Conservation (phyloP, 495 filamentous ascomycete genomes). For the Tuber brumale region DNA sequence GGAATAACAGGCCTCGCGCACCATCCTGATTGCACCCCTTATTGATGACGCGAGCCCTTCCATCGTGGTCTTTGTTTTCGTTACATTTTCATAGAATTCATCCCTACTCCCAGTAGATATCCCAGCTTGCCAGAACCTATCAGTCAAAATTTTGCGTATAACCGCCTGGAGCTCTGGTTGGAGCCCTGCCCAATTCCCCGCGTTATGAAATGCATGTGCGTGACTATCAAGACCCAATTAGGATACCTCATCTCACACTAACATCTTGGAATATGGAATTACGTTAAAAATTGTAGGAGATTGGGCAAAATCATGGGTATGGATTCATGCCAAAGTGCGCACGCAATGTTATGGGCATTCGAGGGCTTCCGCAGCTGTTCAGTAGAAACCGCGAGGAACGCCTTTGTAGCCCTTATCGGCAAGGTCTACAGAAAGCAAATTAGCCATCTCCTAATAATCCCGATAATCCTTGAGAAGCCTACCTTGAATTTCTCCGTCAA, state of each 20-base stretch:
- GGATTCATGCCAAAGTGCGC: conserved; percentile 71
- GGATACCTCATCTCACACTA: conserved; percentile 9
- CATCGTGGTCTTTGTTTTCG: conserved; percentile 75
- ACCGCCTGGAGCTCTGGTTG: conserved; percentile 69
- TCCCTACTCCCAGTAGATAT: conserved; percentile 92
- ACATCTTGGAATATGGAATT: conserved; percentile 23
- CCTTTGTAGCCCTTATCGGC: conserved; percentile 79
- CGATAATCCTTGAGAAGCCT: conserved; percentile 43
- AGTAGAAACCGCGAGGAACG: conserved; percentile 78
- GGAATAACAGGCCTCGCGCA: conserved; percentile 87
- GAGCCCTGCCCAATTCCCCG: conserved; percentile 72
- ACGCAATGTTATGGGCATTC: conserved; percentile 61
- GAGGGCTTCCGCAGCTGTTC: conserved; percentile 73
- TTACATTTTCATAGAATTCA: conserved; percentile 89
- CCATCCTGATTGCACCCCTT: conserved; percentile 75
- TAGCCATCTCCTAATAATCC: not conserved
- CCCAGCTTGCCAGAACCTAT: conserved; percentile 97
- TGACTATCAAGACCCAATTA: conserved; percentile 51
- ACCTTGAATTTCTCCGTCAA: conserved; percentile 63
- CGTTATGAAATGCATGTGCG: conserved; percentile 90
- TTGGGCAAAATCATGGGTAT: conserved; percentile 80
- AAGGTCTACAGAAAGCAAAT: conserved; percentile 49
- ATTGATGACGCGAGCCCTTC: conserved; percentile 93
- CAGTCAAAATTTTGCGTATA: conserved; percentile 76
- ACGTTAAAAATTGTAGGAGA: conserved; percentile 77